phyloP scores from a whole-genome alignment of 1,139 yeast species.

The Yamadazyma jaroonii region DNA sequence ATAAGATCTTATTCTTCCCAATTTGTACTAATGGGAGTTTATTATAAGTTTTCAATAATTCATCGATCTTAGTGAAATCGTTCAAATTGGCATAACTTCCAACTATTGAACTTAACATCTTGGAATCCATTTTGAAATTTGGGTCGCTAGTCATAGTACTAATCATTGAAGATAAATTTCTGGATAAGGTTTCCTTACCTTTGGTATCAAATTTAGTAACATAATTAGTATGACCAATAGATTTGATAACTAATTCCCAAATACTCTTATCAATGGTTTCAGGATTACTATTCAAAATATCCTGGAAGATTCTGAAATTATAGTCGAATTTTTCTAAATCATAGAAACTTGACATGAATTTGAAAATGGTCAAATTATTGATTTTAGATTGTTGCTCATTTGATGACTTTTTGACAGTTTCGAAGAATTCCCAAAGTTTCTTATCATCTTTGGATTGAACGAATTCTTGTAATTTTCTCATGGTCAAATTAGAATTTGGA shows the following conservation, averaged over 20 bases:
- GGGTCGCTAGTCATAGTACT: constrained; percentile 23
- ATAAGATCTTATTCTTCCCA: constrained; percentile 35
- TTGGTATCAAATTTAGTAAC: constrained; percentile 12
- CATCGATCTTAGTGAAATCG: constrained; percentile 31
- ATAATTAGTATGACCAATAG: constrained; percentile 35
- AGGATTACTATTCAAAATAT: constrained; percentile 14
- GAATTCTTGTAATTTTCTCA: constrained; percentile 22
- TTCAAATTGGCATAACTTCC: constrained; percentile 37
- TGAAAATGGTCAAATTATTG: constrained; percentile 28
- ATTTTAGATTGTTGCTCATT: constrained; percentile 22
- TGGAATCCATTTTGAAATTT: constrained; percentile 26
- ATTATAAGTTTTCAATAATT: constrained; percentile 21
- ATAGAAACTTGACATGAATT: constrained; percentile 36
- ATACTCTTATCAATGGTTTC: constrained; percentile 15
- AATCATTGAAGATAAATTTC: constrained; percentile 28
- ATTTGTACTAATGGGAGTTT: constrained; percentile 26
- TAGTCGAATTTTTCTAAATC: constrained; percentile 26
- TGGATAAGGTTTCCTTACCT: constrained; percentile 16
- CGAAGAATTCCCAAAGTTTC: constrained; percentile 22
- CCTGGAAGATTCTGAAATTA: constrained; percentile 35
- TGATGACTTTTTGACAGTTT: constrained; percentile 25
- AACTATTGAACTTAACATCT: constrained; percentile 29
- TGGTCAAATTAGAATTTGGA: constrained; percentile 31
- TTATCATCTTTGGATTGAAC: constrained; percentile 18
- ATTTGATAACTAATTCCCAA: constrained; percentile 38